Evolutionary conservation across 2,329 filamentous ascomycete genomes (phyloP).

Genomic region (Monosporascus sp.): DNA sequence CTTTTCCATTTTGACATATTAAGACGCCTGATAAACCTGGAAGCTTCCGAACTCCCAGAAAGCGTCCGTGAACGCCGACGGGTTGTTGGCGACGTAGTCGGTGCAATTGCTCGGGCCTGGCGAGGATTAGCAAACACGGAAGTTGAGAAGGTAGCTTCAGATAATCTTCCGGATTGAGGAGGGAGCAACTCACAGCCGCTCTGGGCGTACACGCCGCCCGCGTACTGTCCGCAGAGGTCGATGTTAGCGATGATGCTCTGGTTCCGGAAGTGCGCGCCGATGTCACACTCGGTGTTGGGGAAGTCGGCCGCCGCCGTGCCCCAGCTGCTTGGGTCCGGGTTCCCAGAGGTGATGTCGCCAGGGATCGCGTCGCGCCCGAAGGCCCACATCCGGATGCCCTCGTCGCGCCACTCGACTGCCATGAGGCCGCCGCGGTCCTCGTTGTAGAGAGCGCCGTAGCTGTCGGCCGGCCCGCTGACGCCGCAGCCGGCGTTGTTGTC

Average conservation of each 20-base stretch:
- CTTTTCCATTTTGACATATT: neutral
- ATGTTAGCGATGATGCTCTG: slow-evolving; percentile 64
- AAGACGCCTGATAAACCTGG: slow-evolving; percentile 46
- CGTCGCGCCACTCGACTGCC: slow-evolving; percentile 55
- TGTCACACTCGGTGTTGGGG: slow-evolving; percentile 56
- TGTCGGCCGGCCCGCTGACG: slow-evolving; percentile 37
- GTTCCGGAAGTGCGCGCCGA: slow-evolving; percentile 55
- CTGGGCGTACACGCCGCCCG: slow-evolving; percentile 39
- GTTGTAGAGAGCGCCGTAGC: slow-evolving; percentile 51
- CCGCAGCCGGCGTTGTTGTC: slow-evolving; percentile 54
- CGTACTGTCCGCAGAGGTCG: slow-evolving; percentile 56
- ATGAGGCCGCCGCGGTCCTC: slow-evolving; percentile 50
- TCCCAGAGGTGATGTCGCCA: slow-evolving; percentile 42
- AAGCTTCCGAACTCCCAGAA: slow-evolving; percentile 63
- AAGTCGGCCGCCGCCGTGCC: slow-evolving; percentile 60
- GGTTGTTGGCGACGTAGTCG: slow-evolving; percentile 53
- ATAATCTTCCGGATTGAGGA: neutral
- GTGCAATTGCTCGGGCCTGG: slow-evolving; percentile 48
- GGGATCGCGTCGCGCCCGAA: slow-evolving; percentile 46
- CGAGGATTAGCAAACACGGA: slow-evolving; percentile 12
- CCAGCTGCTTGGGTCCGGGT: slow-evolving; percentile 58
- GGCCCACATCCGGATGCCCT: slow-evolving; percentile 60
- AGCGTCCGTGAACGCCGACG: slow-evolving; percentile 49
- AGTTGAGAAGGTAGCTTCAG: too few relatives aligned
- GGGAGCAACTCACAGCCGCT: slow-evolving; percentile 36